Evolutionary conservation across 768 basidiomycete species (phyloP).

Genomic region (Favolaschia claudopus): DNA sequence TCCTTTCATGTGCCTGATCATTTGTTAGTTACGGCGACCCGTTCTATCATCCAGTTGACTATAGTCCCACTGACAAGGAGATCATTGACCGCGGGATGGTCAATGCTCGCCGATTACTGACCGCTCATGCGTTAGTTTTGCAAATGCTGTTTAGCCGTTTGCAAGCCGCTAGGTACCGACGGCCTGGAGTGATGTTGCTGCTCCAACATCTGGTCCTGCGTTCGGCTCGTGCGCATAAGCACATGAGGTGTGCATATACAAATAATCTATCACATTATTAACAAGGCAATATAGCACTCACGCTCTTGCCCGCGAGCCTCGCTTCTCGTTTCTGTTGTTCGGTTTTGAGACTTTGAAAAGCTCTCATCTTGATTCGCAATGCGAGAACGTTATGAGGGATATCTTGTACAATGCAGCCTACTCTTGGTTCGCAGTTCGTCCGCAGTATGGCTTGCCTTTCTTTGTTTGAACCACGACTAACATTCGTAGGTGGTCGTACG

Average conservation of each 20-base stretch:
- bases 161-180: slow-evolving; percentile 91
- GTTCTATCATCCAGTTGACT: slow-evolving; percentile 63
- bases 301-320: slow-evolving; percentile 86
- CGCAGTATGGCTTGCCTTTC: slow-evolving; percentile 71
- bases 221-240: slow-evolving; percentile 72
- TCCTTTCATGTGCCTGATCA: not conserved
- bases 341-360: slow-evolving; percentile 93
- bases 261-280: slow-evolving; percentile 5
- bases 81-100: slow-evolving; percentile 75
- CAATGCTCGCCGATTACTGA: slow-evolving; percentile 76
- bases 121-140: slow-evolving; percentile 84
- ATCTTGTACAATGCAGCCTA: slow-evolving; percentile 82
- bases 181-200: slow-evolving; percentile 84
- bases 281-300: slow-evolving; percentile 90
- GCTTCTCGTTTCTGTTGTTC: slow-evolving; percentile 91
- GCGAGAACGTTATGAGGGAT: slow-evolving; percentile 80
- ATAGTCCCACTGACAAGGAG: slow-evolving; percentile 90
- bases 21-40: too few relatives aligned
- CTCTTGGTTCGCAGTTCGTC: slow-evolving; percentile 92
- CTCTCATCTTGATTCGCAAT: slow-evolving; percentile 82
- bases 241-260: slow-evolving; percentile 70
- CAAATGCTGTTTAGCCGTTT: slow-evolving; percentile 91
- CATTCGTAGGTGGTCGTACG: slow-evolving; percentile 86
- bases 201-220: slow-evolving; percentile 85
- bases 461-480: slow-evolving; percentile 5